Percentiles rank a stretch among this genome's conserved stretches.
Evolutionary conservation across 257 asterid species (phyloP).

Genomic region (Capsicum rhomboideum): DNA sequence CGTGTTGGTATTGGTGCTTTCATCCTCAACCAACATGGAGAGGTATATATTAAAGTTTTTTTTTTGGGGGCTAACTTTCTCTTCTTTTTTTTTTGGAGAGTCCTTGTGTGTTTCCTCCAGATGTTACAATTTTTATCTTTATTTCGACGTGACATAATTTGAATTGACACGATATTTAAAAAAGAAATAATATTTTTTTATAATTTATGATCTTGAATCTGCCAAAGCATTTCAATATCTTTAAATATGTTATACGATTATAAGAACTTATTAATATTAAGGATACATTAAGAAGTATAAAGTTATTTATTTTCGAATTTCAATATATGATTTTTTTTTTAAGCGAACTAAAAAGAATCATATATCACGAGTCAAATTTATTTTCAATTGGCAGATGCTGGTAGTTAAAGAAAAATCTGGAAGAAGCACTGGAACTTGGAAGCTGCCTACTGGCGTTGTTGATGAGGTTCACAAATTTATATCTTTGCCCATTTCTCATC

Average conservation of each 20-base stretch:
- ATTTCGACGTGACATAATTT: not conserved
- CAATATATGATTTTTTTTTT: no score
- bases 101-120: not conserved
- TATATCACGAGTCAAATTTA: not conserved
- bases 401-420: constrained; percentile 91
- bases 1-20: constrained; percentile 89
- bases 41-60: constrained; percentile 33
- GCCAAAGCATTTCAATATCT: not conserved
- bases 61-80: not conserved
- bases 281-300: not conserved
- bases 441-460: constrained; percentile 92
- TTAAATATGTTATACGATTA: not conserved
- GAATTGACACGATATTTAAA: not conserved
- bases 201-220: not conserved
- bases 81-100: not conserved
- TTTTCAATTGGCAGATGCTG: constrained; percentile 32
- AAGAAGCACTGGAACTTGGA: constrained; percentile 68
- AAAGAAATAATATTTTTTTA: not conserved
- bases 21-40: constrained; percentile 48
- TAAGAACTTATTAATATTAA: not conserved
- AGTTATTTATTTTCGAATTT: not conserved
- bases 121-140: not conserved
- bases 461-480: constrained; percentile 47
- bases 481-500: not conserved
- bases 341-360: no score